Percentiles rank a stretch among this genome's conserved stretches.
Evolutionary conservation across 306 rosid genomes (phyloP).

Genomic region (Fagus sylvatica): DNA sequence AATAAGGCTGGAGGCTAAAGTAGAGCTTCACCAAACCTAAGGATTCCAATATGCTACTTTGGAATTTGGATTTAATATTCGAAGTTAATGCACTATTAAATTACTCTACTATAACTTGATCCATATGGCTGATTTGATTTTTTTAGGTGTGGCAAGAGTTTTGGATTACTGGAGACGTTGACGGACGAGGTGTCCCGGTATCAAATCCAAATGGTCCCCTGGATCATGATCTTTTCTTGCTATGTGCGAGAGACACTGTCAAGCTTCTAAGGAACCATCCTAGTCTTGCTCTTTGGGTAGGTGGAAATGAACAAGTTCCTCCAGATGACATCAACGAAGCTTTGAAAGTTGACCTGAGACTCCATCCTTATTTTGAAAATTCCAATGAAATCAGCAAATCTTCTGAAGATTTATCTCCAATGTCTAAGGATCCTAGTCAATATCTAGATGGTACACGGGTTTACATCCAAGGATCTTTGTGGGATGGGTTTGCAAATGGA

Average conservation of each 20-base stretch:
- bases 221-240: constrained; percentile 90
- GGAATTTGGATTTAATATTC: neutral
- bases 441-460: constrained; percentile 86
- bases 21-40: neutral
- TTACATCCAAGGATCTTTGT: constrained; percentile 81
- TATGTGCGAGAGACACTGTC: constrained; percentile 92
- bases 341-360: constrained; percentile 67
- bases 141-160: constrained; percentile 96
- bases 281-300: constrained; percentile 98
- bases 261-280: constrained; percentile 91
- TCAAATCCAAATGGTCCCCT: constrained; percentile 90
- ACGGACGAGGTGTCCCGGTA: constrained; percentile 78
- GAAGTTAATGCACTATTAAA: neutral
- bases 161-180: constrained; percentile 97
- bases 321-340: constrained; percentile 80
- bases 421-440: constrained; percentile 63
- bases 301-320: constrained; percentile 95
- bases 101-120: constrained; percentile 21
- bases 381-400: constrained; percentile 31
- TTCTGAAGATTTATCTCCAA: constrained; percentile 24
- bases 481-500: constrained; percentile 98
- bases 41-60: neutral
- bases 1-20: neutral
- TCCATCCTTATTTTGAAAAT: constrained; percentile 65
- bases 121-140: constrained; percentile 21